Conservation (phyloP, 352 stramenopile genomes). For the Pythium vanterpoolii region DNA sequence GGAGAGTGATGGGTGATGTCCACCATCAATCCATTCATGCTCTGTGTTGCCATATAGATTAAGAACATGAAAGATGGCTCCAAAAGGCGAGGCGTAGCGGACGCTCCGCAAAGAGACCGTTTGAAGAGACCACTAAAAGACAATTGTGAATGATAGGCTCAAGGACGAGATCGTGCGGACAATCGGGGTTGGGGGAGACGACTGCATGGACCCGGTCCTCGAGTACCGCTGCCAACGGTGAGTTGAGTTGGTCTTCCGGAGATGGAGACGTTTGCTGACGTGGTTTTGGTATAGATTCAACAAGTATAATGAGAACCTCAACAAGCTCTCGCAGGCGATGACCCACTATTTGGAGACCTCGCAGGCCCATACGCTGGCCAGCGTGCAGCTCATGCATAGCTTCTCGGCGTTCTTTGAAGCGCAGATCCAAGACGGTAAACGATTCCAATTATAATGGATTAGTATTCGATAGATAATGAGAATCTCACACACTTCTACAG, state of each 20-base stretch:
- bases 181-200: slow-evolving; percentile 46
- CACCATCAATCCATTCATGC: neutral
- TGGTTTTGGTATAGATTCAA: slow-evolving; percentile 21
- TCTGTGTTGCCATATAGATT: slow-evolving; percentile 11
- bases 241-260: too few species aligned
- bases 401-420: slow-evolving; percentile 35
- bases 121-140: neutral
- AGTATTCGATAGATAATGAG: too few species aligned
- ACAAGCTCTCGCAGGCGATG: slow-evolving; percentile 30
- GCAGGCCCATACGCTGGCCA: slow-evolving; percentile 26
- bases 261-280: neutral
- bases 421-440: slow-evolving; percentile 33
- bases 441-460: too few species aligned
- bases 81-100: slow-evolving; percentile 31
- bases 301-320: slow-evolving; percentile 36
- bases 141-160: slow-evolving; percentile 27
- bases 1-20: neutral
- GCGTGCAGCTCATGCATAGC: slow-evolving; percentile 29
- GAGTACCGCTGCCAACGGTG: slow-evolving; percentile 64
- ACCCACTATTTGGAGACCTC: slow-evolving; percentile 32
- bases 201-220: slow-evolving; percentile 58
- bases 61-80: slow-evolving; percentile 80
- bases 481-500: neutral
- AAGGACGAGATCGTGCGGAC: slow-evolving; percentile 68
- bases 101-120: neutral